Base-by-base conservation (phyloP, 805 yeast species). In the Lipomyces yamanashiensis region DNA sequence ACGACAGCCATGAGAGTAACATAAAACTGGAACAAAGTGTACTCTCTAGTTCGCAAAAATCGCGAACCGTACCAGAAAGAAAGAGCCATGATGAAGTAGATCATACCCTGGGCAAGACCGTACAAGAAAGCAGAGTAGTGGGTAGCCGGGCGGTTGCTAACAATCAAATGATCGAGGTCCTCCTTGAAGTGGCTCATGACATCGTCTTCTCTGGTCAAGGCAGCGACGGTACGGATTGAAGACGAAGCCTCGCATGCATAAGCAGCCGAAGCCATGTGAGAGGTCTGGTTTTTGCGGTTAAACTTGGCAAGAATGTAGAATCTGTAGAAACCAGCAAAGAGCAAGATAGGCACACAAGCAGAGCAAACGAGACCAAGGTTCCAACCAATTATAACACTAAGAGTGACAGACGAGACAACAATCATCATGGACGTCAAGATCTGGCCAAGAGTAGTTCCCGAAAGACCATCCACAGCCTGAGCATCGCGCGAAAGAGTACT, bases 41-140 rank as follows among this genome's bases (percentile, higher is more conserved):
- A 73, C 55, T 71, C 72, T 21, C 71, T 71, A 48, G 71, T 74
- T 39, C 74, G 69, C 70, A 79, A 48, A 48, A 75, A 71, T 7
- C 74, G 73, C 3, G 80, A 69, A 2, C 82, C 82, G 70, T 77
- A 79, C 82, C 82, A 79, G 74, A 79, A 79, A 10, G 77, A 76
- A 7, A 79, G 74, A 2, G 79, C 82, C 69, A 77, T 71, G 43
- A 79, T 74, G 75, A 78, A 77, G 33, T 79, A 79, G 9, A 78
- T 72, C 56, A 77, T 67, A 13, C 80, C 80, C 65, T 79, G 80
- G 2, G 80, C 75, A 12, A 76, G 67, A 12, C 77, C 80, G 56
- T 48, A 76, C 71, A 51, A 82, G 78, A 61, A 79, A 78, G 70
- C 64, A 36, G 64, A 69, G 36, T 45, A 62, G 60, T 51, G 58